Conservation (phyloP, 164 flowering plant species). For the Vitis riparia region DNA sequence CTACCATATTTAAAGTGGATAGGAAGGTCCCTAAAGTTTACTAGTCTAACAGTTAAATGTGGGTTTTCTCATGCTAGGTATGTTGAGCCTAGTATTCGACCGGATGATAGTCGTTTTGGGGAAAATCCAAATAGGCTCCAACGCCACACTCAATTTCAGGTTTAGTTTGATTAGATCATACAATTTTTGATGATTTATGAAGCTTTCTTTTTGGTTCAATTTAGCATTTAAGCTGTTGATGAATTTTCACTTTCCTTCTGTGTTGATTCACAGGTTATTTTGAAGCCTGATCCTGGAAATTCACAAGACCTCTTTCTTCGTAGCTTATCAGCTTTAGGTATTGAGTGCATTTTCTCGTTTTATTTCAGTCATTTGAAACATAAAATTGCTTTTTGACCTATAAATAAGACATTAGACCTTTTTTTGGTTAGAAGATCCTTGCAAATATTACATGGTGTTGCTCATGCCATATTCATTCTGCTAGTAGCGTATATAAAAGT, state of each 20-base stretch:
- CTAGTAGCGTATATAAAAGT: no score
- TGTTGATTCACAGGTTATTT: constrained; percentile 67
- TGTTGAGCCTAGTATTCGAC: constrained; percentile 93
- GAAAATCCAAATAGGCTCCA: constrained; percentile 97
- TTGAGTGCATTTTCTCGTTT: neutral
- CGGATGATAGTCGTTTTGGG: constrained; percentile 99
- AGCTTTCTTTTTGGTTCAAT: neutral
- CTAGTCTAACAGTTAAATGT: constrained; percentile 6
- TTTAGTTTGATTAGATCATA: constrained; percentile 12
- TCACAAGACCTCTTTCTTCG: constrained; percentile 90
- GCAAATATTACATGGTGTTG: no score
- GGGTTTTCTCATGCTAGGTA: constrained; percentile 53
- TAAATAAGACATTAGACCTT: neutral
- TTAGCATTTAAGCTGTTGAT: neutral
- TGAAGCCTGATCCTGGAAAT: constrained; percentile 99
- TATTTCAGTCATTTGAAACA: neutral
- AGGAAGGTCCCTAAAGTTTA: neutral
- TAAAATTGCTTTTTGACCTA: no score
- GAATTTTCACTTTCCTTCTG: constrained; percentile 8
- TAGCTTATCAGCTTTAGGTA: constrained; percentile 91
- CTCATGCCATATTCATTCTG: no score
- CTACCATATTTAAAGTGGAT: neutral
- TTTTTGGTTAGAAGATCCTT: neutral
- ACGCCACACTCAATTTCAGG: constrained; percentile 98
- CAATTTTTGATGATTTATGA: neutral